phyloP scores from a whole-genome alignment of 1,284 basidiomycete genomes.

The Austroboletus novae-zelandiae region DNA sequence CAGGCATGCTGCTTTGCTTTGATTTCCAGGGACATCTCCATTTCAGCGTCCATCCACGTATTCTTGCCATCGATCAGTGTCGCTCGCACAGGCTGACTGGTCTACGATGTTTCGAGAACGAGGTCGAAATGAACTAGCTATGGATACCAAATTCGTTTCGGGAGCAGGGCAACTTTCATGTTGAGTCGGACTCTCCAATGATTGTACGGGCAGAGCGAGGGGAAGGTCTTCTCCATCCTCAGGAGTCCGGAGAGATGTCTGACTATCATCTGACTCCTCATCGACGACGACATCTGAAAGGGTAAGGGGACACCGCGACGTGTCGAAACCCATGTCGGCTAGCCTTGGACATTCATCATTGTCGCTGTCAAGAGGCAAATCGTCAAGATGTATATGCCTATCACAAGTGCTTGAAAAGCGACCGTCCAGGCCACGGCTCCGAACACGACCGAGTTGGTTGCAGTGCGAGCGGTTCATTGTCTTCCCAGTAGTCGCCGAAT shows the following conservation, averaged over 20 bases:
- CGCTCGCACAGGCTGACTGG: constrained; percentile 22
- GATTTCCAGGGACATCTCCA: constrained; percentile 22
- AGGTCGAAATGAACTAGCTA: constrained; percentile 7
- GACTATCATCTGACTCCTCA: constrained; percentile 27
- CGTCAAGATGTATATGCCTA: constrained; percentile 8
- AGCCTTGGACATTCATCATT: constrained; percentile 4
- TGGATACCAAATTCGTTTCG: constrained; percentile 14
- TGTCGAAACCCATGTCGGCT: constrained; percentile 2
- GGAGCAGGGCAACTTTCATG: background rate
- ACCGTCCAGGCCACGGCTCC: background rate
- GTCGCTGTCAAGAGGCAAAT: constrained; percentile 4
- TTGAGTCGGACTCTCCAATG: background rate
- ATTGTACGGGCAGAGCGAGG: background rate
- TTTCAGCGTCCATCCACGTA: constrained; percentile 28
- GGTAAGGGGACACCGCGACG: constrained; percentile 17
- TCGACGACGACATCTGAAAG: constrained; percentile 31
- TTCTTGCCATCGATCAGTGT: constrained; percentile 17
- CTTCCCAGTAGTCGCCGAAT: constrained; percentile 17
- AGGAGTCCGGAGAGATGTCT: constrained; percentile 24
- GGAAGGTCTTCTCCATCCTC: constrained; percentile 22
- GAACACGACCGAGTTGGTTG: constrained; percentile 18
- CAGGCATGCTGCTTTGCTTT: constrained; percentile 35
- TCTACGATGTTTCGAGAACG: background rate
- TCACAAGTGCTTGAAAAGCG: constrained; percentile 1
- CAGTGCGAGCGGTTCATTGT: constrained; percentile 21